phyloP scores from a whole-genome alignment of 192 early-diverging fungal genomes.

The Obelidium mucronatum region DNA sequence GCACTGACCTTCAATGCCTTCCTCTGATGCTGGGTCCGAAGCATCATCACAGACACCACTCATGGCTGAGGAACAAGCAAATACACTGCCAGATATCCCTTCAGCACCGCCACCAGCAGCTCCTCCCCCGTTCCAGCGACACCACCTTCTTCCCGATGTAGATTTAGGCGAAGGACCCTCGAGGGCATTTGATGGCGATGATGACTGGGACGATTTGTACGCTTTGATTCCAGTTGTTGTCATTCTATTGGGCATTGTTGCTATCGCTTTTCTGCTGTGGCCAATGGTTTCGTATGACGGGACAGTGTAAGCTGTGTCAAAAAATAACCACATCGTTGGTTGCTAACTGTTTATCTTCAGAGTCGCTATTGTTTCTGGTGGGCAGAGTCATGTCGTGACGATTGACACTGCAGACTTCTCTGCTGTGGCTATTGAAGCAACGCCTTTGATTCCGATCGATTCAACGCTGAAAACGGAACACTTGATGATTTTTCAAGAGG shows the following conservation, averaged over 20 bases:
- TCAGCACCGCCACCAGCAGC: background rate
- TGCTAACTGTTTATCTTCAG: background rate
- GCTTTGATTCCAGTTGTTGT: conserved; percentile 1
- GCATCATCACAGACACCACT: too few relatives aligned
- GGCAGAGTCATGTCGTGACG: background rate
- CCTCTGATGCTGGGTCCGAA: too few relatives aligned
- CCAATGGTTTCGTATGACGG: conserved; percentile 28
- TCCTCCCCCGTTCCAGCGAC: background rate
- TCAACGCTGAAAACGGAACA: too few relatives aligned
- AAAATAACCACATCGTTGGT: background rate
- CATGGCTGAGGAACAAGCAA: too few relatives aligned
- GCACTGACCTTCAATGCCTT: too few relatives aligned
- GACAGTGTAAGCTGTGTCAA: background rate
- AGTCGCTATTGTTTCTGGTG: background rate
- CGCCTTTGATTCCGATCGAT: too few relatives aligned
- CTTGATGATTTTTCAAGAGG: too few relatives aligned
- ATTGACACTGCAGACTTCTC: conserved; percentile 3
- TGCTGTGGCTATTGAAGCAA: too few relatives aligned
- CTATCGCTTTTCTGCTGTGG: conserved; percentile 23
- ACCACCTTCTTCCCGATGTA: conserved; percentile 11
- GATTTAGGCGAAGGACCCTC: background rate
- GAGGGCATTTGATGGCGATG: background rate
- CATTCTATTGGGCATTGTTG: background rate
- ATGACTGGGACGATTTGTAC: conserved; percentile 17
- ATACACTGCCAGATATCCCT: background rate